Evolutionary conservation across 345 rosid genomes (phyloP).

Genomic region (Sisymbrium altissimum): DNA sequence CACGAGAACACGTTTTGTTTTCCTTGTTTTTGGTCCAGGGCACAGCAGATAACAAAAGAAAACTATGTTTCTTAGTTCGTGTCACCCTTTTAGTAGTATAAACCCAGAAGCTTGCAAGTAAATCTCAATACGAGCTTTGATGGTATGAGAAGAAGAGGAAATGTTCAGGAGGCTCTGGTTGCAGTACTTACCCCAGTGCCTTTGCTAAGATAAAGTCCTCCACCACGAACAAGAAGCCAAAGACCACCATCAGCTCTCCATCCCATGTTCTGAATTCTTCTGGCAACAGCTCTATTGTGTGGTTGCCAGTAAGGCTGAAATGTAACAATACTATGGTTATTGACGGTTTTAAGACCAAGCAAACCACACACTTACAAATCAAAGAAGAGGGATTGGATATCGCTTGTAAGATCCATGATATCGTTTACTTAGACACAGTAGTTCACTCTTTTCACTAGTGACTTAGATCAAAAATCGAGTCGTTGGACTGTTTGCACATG

Average conservation of each 20-base stretch:
- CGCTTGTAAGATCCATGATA: neutral
- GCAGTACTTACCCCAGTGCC: conserved; percentile 72
- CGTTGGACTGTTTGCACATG: neutral
- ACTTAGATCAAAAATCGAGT: neutral
- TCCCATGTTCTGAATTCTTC: conserved; percentile 98
- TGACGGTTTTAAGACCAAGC: neutral
- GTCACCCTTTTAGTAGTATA: neutral
- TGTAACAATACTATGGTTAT: neutral
- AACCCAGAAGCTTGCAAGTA: neutral
- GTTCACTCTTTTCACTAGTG: neutral
- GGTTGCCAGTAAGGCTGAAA: conserved; percentile 94
- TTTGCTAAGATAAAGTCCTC: conserved; percentile 95
- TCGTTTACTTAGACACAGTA: neutral
- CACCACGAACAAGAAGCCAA: conserved; percentile 99
- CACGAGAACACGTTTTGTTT: neutral
- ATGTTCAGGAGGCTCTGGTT: neutral
- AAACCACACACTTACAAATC: neutral
- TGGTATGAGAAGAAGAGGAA: neutral
- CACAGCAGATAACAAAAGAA: neutral
- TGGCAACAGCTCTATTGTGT: conserved; percentile 91
- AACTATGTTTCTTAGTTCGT: neutral
- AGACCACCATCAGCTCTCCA: conserved; percentile 99
- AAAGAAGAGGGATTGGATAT: neutral
- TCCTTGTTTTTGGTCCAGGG: neutral
- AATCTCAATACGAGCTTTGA: neutral